These are phyloP conservation scores for Ophiocordyceps unilateralis DNA, from an alignment of 2,329 filamentous ascomycete species.

Conservation along the genomic window DNA sequence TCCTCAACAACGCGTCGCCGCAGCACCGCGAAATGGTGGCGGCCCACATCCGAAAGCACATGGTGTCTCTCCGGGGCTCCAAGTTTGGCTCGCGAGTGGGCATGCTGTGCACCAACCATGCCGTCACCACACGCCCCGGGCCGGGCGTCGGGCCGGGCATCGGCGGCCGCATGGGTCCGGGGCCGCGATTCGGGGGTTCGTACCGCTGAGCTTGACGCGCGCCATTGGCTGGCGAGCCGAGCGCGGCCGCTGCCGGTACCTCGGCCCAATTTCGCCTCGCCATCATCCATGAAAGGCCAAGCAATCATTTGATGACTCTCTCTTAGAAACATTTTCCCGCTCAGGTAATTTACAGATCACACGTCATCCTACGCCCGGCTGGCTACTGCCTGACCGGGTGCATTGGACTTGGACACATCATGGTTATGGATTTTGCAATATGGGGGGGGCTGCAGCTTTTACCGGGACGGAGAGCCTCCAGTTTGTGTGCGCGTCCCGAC, in stretches of 20 bases:
- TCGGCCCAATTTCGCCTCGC: not conserved
- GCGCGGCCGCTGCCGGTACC: not conserved
- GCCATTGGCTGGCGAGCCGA: too few species aligned
- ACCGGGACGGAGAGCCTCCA: constrained; percentile 4
- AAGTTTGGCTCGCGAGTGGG: constrained; percentile 97
- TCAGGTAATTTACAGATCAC: constrained; percentile 36
- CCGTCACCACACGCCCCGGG: constrained; percentile 72
- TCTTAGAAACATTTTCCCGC: constrained; percentile 31
- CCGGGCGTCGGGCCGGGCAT: constrained; percentile 58
- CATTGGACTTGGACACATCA: constrained; percentile 48
- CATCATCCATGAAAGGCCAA: constrained; percentile 15
- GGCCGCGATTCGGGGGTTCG: constrained; percentile 37
- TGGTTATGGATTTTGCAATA: constrained; percentile 44
- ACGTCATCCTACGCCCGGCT: constrained; percentile 38
- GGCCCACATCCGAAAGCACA: constrained; percentile 92
- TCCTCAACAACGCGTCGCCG: constrained; percentile 70
- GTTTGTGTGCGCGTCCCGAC: not conserved
- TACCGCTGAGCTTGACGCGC: constrained; percentile 28
- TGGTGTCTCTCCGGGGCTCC: constrained; percentile 95
- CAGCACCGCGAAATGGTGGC: constrained; percentile 90
- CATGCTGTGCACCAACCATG: constrained; percentile 96
- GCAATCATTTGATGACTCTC: constrained; percentile 27
- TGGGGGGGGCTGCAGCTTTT: constrained; percentile 17
- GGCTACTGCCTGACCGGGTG: constrained; percentile 30
- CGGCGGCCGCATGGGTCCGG: constrained; percentile 36